A percentile compares a stretch with the other conserved stretches of the same genome.
These are phyloP conservation scores for Colletotrichum orbiculare DNA, from an alignment of 2,329 filamentous ascomycete genomes.

Conservation along the genomic window DNA sequence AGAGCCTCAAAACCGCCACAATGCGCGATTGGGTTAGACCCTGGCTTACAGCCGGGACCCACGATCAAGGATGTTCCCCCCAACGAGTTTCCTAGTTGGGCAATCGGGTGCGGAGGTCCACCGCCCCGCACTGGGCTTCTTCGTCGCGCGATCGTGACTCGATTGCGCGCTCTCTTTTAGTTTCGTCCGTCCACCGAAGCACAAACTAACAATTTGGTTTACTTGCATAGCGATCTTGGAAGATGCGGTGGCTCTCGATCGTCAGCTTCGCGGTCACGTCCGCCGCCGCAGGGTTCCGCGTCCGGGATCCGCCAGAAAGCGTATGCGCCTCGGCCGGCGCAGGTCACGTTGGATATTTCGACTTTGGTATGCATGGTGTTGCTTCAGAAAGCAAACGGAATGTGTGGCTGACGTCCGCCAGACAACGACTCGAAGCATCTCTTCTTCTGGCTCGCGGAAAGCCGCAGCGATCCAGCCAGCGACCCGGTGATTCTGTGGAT, in stretches of 20 bases:
- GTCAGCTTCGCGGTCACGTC: background rate
- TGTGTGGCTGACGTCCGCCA: background rate
- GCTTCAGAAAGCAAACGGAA: too few species aligned
- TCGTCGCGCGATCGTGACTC: too few species aligned
- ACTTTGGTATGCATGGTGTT: background rate
- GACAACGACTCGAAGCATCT: background rate
- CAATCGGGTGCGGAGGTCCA: conserved; percentile 13
- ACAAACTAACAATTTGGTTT: background rate
- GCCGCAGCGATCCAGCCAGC: background rate
- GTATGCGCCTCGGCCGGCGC: conserved; percentile 5
- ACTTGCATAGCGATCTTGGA: background rate
- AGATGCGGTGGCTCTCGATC: background rate
- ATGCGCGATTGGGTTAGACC: background rate
- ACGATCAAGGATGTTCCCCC: background rate
- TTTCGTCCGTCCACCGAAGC: background rate
- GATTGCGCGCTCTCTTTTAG: background rate
- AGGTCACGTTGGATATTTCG: conserved; percentile 15
- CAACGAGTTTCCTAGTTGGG: conserved; percentile 5
- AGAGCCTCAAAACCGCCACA: background rate
- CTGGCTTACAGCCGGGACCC: background rate
- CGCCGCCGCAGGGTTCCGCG: background rate
- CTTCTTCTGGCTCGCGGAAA: conserved; percentile 1
- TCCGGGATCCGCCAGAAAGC: background rate
- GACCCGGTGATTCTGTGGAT: conserved; percentile 3
- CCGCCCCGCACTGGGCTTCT: too few species aligned